Base-by-base conservation (phyloP, 805 yeast species). In the Ogataea sp. region DNA sequence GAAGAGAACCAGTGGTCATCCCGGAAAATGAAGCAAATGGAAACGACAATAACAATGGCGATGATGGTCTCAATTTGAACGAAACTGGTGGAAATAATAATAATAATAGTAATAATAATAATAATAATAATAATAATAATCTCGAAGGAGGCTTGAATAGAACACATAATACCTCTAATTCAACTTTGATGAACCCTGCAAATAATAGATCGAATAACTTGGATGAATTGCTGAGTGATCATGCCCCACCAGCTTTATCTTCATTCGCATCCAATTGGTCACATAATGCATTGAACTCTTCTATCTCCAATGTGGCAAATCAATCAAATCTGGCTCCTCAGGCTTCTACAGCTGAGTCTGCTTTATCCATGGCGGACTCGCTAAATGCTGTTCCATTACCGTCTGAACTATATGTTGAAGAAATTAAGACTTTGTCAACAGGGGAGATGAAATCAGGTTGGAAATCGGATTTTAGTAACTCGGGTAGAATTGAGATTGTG, bases 391-490 rank as follows among this genome's bases (percentile, higher is more conserved):
- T 8, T 11, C 34, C 24, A 20, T 32, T 54, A 40, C 43, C 56
- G 36, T 33, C 51, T 1, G 49, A 44, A 4, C 43, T 83, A 13
- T 82, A 72, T 49, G 58, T 78, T 11, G 94, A 88, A 56, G 96
- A 89, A 52, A 71, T 73, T 7, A 70, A 89, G 24, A 75, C 84
- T 4, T 65, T 93, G 8, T 73, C 81, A 11, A 73, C 78, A 39
- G 96, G 96, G 10, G 95, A 85, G 44, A 61, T 87, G 53, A 85
- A 83, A 54, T 69, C 74, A 24, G 99, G 99, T 3, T 93, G 99
- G 99, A 93, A 93, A 58, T 78, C 93, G 1, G 98, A 93, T 59
- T 89, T 82, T 55, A 61, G 78, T 6, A 82, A 78, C 32, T 70
- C 70, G 34, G 98, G 98, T 5, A 70, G 75, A 39, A 80, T 89